Percentiles rank a stretch among this genome's conserved stretches.
Evolutionary conservation across 257 asterid species (phyloP).

Genomic region (Solanum ossicruentum): DNA sequence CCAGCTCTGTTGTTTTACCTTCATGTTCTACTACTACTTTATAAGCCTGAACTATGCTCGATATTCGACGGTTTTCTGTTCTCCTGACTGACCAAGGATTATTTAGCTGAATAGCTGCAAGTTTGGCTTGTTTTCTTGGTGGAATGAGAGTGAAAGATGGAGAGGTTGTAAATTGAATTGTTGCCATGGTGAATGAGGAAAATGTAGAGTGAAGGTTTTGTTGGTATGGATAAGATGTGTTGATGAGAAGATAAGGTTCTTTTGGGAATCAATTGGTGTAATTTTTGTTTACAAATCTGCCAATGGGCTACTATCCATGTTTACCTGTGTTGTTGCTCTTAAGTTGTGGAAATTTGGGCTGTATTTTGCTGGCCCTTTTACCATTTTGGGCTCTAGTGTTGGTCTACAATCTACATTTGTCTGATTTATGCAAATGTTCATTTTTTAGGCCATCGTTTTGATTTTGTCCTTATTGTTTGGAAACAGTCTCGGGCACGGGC

Average conservation of each 20-base stretch:
- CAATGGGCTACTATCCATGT: neutral
- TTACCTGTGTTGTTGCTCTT: neutral
- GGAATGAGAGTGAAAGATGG: conserved; percentile 15
- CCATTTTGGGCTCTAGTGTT: neutral
- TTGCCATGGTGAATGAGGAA: conserved; percentile 16
- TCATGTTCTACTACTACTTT: conserved; percentile 61
- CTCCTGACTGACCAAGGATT: neutral
- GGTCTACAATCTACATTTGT: neutral
- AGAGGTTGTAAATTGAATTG: conserved; percentile 16
- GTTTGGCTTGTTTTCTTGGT: conserved; percentile 7
- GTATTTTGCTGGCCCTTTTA: neutral
- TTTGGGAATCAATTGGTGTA: neutral
- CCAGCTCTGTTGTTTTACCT: conserved; percentile 41
- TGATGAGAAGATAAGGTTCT: conserved; percentile 4
- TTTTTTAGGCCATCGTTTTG: neutral
- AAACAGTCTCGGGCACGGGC: too few species aligned
- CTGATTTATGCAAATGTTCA: too few species aligned
- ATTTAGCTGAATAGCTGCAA: conserved; percentile 4
- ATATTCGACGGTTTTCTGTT: neutral
- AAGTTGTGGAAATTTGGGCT: neutral
- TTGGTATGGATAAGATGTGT: neutral
- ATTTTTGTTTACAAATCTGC: neutral
- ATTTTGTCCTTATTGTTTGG: too few species aligned
- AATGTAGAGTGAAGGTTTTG: neutral
- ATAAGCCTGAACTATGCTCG: conserved; percentile 28